Evolutionary conservation across 2,329 filamentous ascomycete species (phyloP).

Genomic region (Mollisiaceae sp.): DNA sequence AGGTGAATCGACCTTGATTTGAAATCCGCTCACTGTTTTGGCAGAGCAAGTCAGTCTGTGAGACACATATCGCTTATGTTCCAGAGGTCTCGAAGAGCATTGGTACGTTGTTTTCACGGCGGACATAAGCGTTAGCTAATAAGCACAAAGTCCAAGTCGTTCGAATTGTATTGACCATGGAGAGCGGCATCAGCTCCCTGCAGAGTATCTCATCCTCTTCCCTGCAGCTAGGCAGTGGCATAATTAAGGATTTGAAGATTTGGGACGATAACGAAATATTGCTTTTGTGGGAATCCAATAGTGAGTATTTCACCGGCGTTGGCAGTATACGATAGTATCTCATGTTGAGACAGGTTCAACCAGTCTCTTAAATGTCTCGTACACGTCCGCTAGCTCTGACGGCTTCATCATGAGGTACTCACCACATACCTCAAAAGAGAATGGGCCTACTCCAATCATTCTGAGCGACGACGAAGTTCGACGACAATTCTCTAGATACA

Average conservation of each 20-base stretch:
- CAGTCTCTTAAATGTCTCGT: slow-evolving; percentile 37
- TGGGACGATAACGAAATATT: slow-evolving; percentile 37
- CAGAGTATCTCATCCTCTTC: slow-evolving; percentile 28
- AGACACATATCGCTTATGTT: slow-evolving; percentile 35
- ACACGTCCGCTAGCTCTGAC: slow-evolving; percentile 15
- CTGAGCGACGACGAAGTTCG: slow-evolving; percentile 33
- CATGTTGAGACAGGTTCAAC: slow-evolving; percentile 22
- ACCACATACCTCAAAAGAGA: slow-evolving; percentile 13
- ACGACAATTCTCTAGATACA: slow-evolving; percentile 25
- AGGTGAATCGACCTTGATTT: slow-evolving; percentile 7
- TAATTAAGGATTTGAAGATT: slow-evolving; percentile 42
- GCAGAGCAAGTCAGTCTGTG: slow-evolving; percentile 30
- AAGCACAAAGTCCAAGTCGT: slow-evolving; percentile 38
- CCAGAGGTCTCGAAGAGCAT: slow-evolving; percentile 34
- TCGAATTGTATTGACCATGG: slow-evolving; percentile 35
- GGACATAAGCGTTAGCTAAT: slow-evolving; percentile 13
- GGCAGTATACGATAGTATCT: not conserved
- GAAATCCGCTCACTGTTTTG: slow-evolving; percentile 7
- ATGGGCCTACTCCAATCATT: slow-evolving; percentile 10
- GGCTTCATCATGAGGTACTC: slow-evolving; percentile 21
- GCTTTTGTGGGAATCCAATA: slow-evolving; percentile 38
- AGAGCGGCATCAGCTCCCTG: slow-evolving; percentile 41
- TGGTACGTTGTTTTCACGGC: slow-evolving; percentile 17
- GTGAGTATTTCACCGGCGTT: slow-evolving; percentile 25
- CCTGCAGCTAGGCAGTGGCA: slow-evolving; percentile 39